phyloP scores from a whole-genome alignment of 2,329 filamentous ascomycete genomes.

The Calonectria hawksworthii region DNA sequence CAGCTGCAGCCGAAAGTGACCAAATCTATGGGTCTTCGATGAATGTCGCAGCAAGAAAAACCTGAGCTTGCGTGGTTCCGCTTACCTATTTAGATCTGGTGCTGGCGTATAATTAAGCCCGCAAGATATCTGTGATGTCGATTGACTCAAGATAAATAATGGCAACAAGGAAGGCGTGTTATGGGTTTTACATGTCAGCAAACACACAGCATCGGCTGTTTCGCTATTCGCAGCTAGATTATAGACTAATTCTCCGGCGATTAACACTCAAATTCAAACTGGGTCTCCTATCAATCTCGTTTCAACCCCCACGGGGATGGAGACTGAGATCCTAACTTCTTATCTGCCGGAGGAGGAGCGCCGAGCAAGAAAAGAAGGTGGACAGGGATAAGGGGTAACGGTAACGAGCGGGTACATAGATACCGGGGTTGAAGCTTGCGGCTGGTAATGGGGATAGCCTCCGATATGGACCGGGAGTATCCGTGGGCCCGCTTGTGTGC shows the following conservation, averaged over 20 bases:
- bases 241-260: neutral
- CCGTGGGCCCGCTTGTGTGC: neutral
- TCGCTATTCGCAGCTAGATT: too few species aligned
- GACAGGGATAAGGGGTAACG: neutral
- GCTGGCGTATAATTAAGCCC: neutral
- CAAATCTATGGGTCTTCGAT: too few species aligned
- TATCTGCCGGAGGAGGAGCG: neutral
- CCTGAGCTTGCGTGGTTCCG: too few species aligned
- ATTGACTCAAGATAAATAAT: neutral
- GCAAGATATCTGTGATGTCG: neutral
- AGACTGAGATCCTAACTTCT: neutral
- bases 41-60: too few species aligned
- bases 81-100: too few species aligned
- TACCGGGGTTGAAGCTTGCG: neutral
- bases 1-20: too few species aligned
- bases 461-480: neutral
- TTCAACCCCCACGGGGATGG: neutral
- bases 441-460: neutral
- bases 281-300: neutral
- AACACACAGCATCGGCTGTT: neutral
- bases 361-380: neutral
- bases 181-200: neutral
- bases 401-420: neutral
- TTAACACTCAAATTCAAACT: neutral
- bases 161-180: neutral